These are phyloP conservation scores for Entomortierella chlamydospora DNA, from an alignment of 192 early-diverging fungal genomes.

Conservation along the genomic window DNA sequence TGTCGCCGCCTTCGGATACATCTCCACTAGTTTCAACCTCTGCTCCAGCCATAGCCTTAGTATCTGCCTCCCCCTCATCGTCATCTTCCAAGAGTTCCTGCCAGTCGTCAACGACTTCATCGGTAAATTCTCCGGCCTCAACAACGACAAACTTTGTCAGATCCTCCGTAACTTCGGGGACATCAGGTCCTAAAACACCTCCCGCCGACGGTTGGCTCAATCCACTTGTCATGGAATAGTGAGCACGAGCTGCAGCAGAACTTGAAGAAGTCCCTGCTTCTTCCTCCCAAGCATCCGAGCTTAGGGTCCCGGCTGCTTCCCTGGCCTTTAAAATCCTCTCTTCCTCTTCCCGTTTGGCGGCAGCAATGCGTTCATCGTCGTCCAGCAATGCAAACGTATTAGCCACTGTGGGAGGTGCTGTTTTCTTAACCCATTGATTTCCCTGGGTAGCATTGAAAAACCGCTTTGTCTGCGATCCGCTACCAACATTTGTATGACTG, in stretches of 20 bases:
- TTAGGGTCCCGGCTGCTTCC: constrained; percentile 47
- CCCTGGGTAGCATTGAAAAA: constrained; percentile 31
- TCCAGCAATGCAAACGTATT: constrained; percentile 48
- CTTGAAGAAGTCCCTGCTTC: constrained; percentile 12
- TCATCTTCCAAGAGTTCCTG: constrained; percentile 51
- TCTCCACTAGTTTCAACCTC: not conserved
- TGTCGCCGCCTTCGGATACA: too few species aligned
- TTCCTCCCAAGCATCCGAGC: constrained; percentile 49
- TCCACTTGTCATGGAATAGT: constrained; percentile 1
- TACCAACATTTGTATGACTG: constrained; percentile 52
- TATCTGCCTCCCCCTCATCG: constrained; percentile 1
- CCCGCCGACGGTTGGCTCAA: not conserved
- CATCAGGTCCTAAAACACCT: not conserved
- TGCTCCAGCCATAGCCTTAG: not conserved
- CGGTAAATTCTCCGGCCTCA: constrained; percentile 46
- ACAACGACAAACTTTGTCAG: constrained; percentile 51
- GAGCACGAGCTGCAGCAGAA: constrained; percentile 3
- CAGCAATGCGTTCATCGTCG: constrained; percentile 44
- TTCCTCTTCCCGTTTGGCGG: constrained; percentile 42
- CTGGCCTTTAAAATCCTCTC: constrained; percentile 49
- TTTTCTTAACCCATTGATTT: constrained; percentile 20
- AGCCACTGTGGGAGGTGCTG: constrained; percentile 15
- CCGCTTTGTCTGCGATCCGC: constrained; percentile 26
- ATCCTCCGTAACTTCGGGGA: constrained; percentile 19
- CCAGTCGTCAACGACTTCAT: constrained; percentile 52